A percentile compares a stretch with the other conserved stretches of the same genome.
Evolutionary conservation across 805 yeast genomes (phyloP).

Genomic region (Metschnikowia amazonensis): DNA sequence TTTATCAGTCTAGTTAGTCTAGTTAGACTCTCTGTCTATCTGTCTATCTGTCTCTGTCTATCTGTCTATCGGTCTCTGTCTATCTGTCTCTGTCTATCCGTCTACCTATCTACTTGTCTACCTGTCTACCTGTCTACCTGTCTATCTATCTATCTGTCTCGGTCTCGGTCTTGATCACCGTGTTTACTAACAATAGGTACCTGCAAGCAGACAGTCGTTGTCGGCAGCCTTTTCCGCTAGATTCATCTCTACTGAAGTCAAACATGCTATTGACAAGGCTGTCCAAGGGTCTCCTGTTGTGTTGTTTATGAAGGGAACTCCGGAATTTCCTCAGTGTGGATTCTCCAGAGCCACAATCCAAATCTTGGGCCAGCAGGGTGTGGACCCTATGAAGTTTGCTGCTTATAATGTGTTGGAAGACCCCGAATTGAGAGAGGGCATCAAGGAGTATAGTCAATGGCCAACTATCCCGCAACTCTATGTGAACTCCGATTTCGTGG

Average conservation of each 20-base stretch:
- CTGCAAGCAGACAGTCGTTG: background rate
- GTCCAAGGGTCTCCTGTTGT: slow-evolving; percentile 90
- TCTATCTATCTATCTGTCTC: too few relatives aligned
- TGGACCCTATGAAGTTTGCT: slow-evolving; percentile 93
- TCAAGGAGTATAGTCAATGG: slow-evolving; percentile 94
- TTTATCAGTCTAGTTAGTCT: too few relatives aligned
- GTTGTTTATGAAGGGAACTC: slow-evolving; percentile 97
- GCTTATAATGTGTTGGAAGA: slow-evolving; percentile 96
- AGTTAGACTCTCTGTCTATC: too few relatives aligned
- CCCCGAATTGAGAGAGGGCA: slow-evolving; percentile 88
- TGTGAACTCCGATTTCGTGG: slow-evolving; percentile 85
- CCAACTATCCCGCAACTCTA: slow-evolving; percentile 98
- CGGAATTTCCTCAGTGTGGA: slow-evolving; percentile 97
- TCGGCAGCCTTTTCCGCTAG: slow-evolving; percentile 22
- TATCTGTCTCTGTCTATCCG: too few relatives aligned
- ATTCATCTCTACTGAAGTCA: slow-evolving; percentile 71
- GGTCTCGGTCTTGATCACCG: too few relatives aligned
- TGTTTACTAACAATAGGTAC: background rate
- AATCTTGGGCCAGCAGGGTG: slow-evolving; percentile 92
- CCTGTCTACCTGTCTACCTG: too few relatives aligned
- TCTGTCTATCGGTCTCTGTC: too few relatives aligned
- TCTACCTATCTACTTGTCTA: too few relatives aligned
- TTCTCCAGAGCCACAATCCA: slow-evolving; percentile 94
- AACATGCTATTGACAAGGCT: slow-evolving; percentile 80
- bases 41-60: too few relatives aligned